Evolutionary conservation across 164 flowering plant species (phyloP).

Genomic region (Vitis amurensis): DNA sequence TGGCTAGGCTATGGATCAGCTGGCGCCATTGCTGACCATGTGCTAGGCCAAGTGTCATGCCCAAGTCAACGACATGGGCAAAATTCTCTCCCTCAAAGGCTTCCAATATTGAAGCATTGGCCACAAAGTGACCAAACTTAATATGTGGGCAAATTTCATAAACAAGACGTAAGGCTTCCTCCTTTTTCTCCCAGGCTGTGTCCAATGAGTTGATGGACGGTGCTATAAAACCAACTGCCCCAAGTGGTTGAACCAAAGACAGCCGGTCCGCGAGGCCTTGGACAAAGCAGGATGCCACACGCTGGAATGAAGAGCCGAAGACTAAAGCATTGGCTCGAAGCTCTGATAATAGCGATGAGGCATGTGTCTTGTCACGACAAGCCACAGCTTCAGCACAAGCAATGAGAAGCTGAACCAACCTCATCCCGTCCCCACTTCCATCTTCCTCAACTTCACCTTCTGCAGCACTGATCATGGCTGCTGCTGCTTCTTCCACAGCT

Average conservation of each 20-base stretch:
- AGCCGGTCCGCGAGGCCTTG: constrained; percentile 56
- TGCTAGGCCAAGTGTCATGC: constrained; percentile 57
- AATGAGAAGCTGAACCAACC: constrained; percentile 50
- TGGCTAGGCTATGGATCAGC: constrained; percentile 53
- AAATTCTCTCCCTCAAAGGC: constrained; percentile 73
- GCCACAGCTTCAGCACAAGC: constrained; percentile 71
- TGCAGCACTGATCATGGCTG: constrained; percentile 10
- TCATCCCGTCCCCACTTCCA: constrained; percentile 11
- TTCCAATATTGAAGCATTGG: constrained; percentile 52
- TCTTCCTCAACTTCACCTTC: constrained; percentile 1
- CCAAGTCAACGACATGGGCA: constrained; percentile 64
- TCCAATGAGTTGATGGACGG: constrained; percentile 24
- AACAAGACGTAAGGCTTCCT: constrained; percentile 57
- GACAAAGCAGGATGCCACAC: constrained; percentile 69
- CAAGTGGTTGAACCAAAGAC: constrained; percentile 46
- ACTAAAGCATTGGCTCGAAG: constrained; percentile 55
- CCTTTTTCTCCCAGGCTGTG: constrained; percentile 30
- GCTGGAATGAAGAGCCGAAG: constrained; percentile 65
- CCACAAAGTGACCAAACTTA: constrained; percentile 63
- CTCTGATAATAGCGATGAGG: constrained; percentile 47
- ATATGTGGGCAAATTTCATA: constrained; percentile 60
- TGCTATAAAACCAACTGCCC: constrained; percentile 38
- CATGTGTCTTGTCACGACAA: constrained; percentile 61
- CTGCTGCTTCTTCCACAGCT: constrained; percentile 47
- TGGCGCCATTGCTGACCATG: constrained; percentile 58